Conservation (phyloP, 306 rosid genomes). For the Argentina anserina region DNA sequence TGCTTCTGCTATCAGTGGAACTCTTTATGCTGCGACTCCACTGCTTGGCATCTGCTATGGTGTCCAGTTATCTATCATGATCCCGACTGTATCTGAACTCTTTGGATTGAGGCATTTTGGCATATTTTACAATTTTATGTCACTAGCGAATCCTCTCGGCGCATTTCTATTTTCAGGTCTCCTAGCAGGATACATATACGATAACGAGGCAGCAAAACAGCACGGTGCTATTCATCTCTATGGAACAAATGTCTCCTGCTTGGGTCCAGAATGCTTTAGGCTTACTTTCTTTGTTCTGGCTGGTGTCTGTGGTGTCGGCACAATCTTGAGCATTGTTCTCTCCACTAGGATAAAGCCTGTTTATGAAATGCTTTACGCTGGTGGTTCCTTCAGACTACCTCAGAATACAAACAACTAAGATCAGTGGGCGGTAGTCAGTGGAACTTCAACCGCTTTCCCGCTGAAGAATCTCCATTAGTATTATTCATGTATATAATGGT, state of each 20-base stretch:
- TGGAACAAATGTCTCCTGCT: constrained; percentile 37
- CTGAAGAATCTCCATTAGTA: neutral
- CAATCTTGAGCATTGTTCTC: constrained; percentile 49
- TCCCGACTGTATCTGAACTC: constrained; percentile 84
- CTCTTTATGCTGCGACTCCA: constrained; percentile 58
- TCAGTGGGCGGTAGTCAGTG: neutral
- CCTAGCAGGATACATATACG: constrained; percentile 68
- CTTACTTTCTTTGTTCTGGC: constrained; percentile 66
- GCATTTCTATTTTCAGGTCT: constrained; percentile 77
- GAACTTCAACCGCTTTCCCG: neutral
- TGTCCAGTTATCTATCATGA: constrained; percentile 62
- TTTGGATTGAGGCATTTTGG: constrained; percentile 78
- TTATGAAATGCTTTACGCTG: constrained; percentile 69
- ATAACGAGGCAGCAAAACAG: constrained; percentile 65
- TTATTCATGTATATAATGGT: neutral
- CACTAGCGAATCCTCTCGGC: constrained; percentile 69
- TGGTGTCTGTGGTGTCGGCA: constrained; percentile 50
- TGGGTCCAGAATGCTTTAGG: constrained; percentile 69
- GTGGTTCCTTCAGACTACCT: constrained; percentile 74
- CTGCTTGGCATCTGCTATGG: constrained; percentile 77
- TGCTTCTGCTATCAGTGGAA: constrained; percentile 55
- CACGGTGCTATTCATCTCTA: constrained; percentile 28
- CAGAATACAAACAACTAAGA: constrained; percentile 33
- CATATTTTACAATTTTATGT: constrained; percentile 53
- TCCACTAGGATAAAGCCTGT: constrained; percentile 62